These are phyloP conservation scores for Termitomyces sp. DNA, from an alignment of 768 basidiomycete species.

Conservation along the genomic window DNA sequence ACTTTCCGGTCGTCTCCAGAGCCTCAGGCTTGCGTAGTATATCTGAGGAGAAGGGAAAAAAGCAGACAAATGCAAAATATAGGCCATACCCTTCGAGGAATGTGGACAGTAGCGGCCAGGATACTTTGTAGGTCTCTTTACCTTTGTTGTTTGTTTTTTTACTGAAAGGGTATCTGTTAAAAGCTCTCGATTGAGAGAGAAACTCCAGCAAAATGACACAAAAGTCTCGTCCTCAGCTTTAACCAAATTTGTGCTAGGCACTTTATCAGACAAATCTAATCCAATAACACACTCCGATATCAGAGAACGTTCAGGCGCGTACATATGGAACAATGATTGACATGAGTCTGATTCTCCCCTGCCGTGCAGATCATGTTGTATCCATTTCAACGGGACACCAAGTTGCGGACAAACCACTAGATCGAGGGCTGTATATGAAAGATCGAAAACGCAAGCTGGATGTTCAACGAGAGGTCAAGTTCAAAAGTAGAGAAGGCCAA, in stretches of 20 bases:
- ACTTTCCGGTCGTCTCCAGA: slow-evolving; percentile 18
- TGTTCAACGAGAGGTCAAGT: slow-evolving; percentile 17
- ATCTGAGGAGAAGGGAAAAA: slow-evolving; percentile 12
- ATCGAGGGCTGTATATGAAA: slow-evolving; percentile 31
- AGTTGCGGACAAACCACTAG: slow-evolving; percentile 40
- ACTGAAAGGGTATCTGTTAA: slow-evolving; percentile 3
- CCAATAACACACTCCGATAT: slow-evolving; percentile 76
- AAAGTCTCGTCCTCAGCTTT: slow-evolving; percentile 35
- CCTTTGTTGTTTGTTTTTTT: not conserved
- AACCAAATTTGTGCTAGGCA: slow-evolving; percentile 55
- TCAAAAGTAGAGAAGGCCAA: slow-evolving; percentile 20
- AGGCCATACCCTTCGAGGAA: slow-evolving; percentile 11
- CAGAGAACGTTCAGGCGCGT: slow-evolving; percentile 52
- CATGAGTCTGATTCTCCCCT: not conserved
- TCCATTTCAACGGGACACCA: slow-evolving; percentile 70
- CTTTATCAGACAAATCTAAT: slow-evolving; percentile 58
- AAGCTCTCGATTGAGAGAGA: slow-evolving; percentile 7
- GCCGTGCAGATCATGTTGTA: slow-evolving; percentile 43
- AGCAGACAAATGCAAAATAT: slow-evolving; percentile 11
- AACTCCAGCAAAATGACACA: slow-evolving; percentile 10
- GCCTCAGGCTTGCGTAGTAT: slow-evolving; percentile 4
- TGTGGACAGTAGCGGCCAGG: not conserved
- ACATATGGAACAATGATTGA: not conserved
- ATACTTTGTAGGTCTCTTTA: slow-evolving; percentile 8
- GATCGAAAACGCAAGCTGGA: slow-evolving; percentile 42